Base-by-base conservation (phyloP, 129 eudicot genomes). In the Heracleum sosnowskyi region DNA sequence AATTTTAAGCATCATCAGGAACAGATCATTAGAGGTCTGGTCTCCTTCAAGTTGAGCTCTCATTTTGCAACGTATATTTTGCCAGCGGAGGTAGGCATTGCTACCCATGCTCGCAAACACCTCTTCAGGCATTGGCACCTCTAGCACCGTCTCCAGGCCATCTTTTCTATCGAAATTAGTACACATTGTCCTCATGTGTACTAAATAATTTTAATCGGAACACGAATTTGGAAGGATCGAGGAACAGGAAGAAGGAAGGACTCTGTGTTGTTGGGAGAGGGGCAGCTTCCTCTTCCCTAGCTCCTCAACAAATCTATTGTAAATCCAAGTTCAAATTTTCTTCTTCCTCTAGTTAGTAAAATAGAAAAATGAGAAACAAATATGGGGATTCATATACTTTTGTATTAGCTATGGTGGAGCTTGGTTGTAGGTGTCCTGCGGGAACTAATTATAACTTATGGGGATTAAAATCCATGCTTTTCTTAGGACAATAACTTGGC, bases 101-200 rank as follows among this genome's bases (percentile, higher is more conserved):
- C 84, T 76, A 62, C 88, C 87, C 83, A 84, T 86, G 74, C 83
- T 90, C 51, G 76, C 77, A 77, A 82, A 88, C 91, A 84, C 86
- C 80, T 88, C 93, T 82, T 92, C 97, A 5, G 97, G 97, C 47
- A 90, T 81, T 1, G 97, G 93, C 72, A 92, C 93, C 86, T 92
- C 97, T 41, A 92, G 70, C 17, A 92, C 90, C 80, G 93, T 92
- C 78, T 92, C 97, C 24, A 90, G 85, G 16, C 90, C 97, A 69
- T 83, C 83, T 88, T 92, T 90, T 15, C 85, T 83, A 49, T 90
- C 89, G 20, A 73, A 76, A 76, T 90, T 88, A 3, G 97, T 89
- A 55, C 91, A 88, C 60, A 86, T 53, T 68, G 82, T 92, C 81
- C 90, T 86, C 96, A 92, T 66, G 16, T 60, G 13, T 4, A 4